These are phyloP conservation scores for Pharnaceum exiguum DNA, from an alignment of 148 eudicot species.

Conservation along the genomic window DNA sequence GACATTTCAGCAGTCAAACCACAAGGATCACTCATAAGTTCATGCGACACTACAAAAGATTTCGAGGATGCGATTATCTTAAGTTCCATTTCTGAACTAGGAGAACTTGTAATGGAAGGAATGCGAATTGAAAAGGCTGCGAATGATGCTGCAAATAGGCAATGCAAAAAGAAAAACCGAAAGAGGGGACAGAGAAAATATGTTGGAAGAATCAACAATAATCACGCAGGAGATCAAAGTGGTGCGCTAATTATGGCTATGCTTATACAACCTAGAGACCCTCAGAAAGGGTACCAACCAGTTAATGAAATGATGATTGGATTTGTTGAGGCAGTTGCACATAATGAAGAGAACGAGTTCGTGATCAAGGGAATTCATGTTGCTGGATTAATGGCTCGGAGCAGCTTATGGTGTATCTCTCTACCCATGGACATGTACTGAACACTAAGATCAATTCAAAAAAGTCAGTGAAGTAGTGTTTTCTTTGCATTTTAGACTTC, in stretches of 20 bases:
- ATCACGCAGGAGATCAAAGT: not conserved
- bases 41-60: slow-evolving; percentile 3
- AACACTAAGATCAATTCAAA: too few species aligned
- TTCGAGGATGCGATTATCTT: slow-evolving; percentile 15
- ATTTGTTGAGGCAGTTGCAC: slow-evolving; percentile 10
- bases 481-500: too few species aligned
- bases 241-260: slow-evolving; percentile 10
- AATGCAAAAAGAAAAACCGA: not conserved
- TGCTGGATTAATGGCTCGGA: slow-evolving; percentile 22
- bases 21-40: not conserved
- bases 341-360: slow-evolving; percentile 10
- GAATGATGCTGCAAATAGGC: too few species aligned
- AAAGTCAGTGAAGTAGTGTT: too few species aligned
- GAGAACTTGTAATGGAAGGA: slow-evolving; percentile 14
- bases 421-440: too few species aligned
- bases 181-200: not conserved
- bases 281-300: not conserved
- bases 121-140: slow-evolving; percentile 11
- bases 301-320: slow-evolving; percentile 24
- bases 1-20: slow-evolving; percentile 2
- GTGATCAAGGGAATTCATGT: slow-evolving; percentile 12
- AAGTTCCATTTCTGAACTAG: slow-evolving; percentile 1
- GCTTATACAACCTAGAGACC: slow-evolving; percentile 25
- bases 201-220: not conserved
- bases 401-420: slow-evolving; percentile 15